Percentiles rank a stretch among this genome's conserved stretches.
Conservation (phyloP, 768 basidiomycete species). For the Sarcodon sp. region DNA sequence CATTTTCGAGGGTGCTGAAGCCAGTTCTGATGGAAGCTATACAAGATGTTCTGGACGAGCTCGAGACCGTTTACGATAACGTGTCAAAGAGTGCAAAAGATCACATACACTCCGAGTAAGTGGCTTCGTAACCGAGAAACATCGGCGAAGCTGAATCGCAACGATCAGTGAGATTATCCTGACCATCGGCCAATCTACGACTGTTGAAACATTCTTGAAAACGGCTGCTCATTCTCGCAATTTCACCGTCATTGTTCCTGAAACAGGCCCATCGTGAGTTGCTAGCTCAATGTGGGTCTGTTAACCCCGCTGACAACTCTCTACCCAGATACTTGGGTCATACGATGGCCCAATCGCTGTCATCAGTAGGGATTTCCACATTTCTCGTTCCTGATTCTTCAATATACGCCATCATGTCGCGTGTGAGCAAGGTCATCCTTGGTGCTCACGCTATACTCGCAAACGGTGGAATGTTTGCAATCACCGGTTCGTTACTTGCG, state of each 20-base stretch:
- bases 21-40: conserved; percentile 96
- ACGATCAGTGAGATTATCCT: conserved; percentile 77
- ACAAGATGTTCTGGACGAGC: conserved; percentile 89
- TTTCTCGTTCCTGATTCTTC: conserved; percentile 95
- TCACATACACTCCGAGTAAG: conserved; percentile 97
- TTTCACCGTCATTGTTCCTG: conserved; percentile 92
- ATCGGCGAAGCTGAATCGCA: background rate
- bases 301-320: background rate
- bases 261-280: conserved; percentile 85
- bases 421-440: conserved; percentile 92
- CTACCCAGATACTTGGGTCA: conserved; percentile 65
- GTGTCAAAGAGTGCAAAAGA: conserved; percentile 90
- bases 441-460: conserved; percentile 94
- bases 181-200: conserved; percentile 88
- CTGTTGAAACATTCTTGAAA: conserved; percentile 89
- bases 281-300: background rate
- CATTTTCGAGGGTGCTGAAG: conserved; percentile 68
- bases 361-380: conserved; percentile 78
- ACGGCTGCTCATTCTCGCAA: conserved; percentile 82
- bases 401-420: conserved; percentile 90
- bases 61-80: conserved; percentile 92
- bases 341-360: conserved; percentile 72
- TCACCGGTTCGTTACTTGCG: conserved; percentile 73
- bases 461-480: conserved; percentile 91
- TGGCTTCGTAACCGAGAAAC: conserved; percentile 3